These are phyloP conservation scores for Candida corydali DNA, from an alignment of 805 yeast genomes.

Conservation along the genomic window DNA sequence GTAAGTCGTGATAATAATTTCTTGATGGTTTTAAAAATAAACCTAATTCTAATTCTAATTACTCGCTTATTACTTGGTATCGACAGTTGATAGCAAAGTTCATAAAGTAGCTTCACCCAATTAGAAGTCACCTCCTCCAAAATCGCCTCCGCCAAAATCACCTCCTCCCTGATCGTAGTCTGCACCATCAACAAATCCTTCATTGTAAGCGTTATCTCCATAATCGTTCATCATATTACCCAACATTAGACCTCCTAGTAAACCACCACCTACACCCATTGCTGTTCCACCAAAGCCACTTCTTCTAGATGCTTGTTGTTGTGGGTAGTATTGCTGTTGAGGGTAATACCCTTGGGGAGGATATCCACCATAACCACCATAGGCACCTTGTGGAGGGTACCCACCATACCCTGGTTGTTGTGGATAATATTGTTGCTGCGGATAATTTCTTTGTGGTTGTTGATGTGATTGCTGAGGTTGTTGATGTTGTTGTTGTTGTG, in stretches of 20 bases:
- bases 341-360: constrained; percentile 13
- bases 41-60: too few relatives aligned
- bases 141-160: constrained; percentile 36
- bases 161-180: constrained; percentile 27
- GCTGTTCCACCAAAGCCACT: constrained; percentile 50
- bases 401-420: constrained; percentile 20
- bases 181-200: constrained; percentile 33
- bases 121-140: constrained; percentile 11
- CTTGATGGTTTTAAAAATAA: too few relatives aligned
- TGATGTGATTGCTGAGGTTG: constrained; percentile 12
- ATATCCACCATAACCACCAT: constrained; percentile 11
- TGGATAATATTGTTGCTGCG: constrained; percentile 27
- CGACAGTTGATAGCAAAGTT: neutral
- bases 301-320: constrained; percentile 20
- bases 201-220: constrained; percentile 21
- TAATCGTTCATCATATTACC: constrained; percentile 38
- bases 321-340: constrained; percentile 16
- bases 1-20: too few relatives aligned
- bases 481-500: constrained; percentile 10
- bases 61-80: too few relatives aligned
- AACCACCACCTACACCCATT: constrained; percentile 49
- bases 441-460: constrained; percentile 20
- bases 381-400: constrained; percentile 10
- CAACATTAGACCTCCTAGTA: constrained; percentile 56
- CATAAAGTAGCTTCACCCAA: too few relatives aligned